Evolutionary conservation across 2,329 filamentous ascomycete genomes (phyloP), one percentile per base, ranked within the genome.

Genomic region (Venturia pyrina): DNA sequence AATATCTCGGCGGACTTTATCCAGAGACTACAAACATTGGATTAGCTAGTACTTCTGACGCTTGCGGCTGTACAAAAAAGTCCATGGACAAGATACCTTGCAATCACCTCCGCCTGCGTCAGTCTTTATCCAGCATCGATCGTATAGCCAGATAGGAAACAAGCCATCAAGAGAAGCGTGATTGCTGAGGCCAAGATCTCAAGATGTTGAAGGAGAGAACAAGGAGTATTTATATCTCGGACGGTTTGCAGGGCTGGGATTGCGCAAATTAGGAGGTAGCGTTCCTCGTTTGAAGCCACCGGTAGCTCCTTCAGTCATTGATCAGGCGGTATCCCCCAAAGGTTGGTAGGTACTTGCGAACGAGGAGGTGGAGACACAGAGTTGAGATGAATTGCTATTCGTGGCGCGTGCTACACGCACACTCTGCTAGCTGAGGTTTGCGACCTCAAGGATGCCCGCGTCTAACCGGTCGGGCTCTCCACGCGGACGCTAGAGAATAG

Each of bases 271-370:
- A 57, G 53, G n/a, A n/a, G n/a, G n/a, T n/a, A n/a, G n/a, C n/a
- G n/a, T n/a, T n/a, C n/a, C n/a, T n/a, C n/a, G n/a, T n/a, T n/a
- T n/a, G n/a, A n/a, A n/a, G n/a, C n/a, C n/a, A n/a, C n/a, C n/a
- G n/a, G n/a, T n/a, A n/a, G n/a, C n/a, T n/a, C 28, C 17, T 3
- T n/a, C 13, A 57, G 53, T 57, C 53, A 57, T 37, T 8, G 53
- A 50, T 57, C 53, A 57, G 53, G 53, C 53, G 53, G 32, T 57
- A 57, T 57, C 53, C 53, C 19, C 53, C 10, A 57, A 57, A 57
- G 53, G 53, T 57, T 57, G n/a, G n/a, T n/a, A n/a, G 5, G 53
- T 37, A 57, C 28, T 37, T 4, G 53, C 53, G 53, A 57, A n/a
- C 37, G 28, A 37, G 37, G 37, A 57, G 53, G 53, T 57, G 53